Percentiles rank a stretch among this genome's conserved stretches.
These are phyloP conservation scores for Clavispora santaluciae DNA, from an alignment of 805 yeast species.

Conservation along the genomic window DNA sequence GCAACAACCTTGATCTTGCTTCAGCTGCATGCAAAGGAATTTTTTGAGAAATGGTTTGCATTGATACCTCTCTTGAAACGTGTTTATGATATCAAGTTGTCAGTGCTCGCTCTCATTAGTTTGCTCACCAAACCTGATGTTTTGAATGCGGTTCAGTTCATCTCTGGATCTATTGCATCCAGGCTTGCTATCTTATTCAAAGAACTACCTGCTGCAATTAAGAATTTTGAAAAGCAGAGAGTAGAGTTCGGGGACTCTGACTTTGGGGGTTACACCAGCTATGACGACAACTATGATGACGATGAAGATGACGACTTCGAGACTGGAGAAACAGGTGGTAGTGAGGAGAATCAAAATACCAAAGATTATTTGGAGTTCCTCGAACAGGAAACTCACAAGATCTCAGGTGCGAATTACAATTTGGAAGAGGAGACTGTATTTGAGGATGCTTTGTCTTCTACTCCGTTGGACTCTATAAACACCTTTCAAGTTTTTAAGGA, in stretches of 20 bases:
- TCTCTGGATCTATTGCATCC: slow-evolving; percentile 47
- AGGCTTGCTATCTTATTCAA: slow-evolving; percentile 49
- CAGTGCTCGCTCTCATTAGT: slow-evolving; percentile 62
- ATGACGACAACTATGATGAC: slow-evolving; percentile 2
- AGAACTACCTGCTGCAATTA: slow-evolving; percentile 68
- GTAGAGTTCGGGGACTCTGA: slow-evolving; percentile 44
- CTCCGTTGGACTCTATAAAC: slow-evolving; percentile 15
- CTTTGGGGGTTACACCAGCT: slow-evolving; percentile 11
- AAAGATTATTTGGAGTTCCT: slow-evolving; percentile 48
- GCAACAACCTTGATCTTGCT: slow-evolving; percentile 47
- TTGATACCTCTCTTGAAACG: slow-evolving; percentile 51
- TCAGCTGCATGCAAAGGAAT: slow-evolving; percentile 32
- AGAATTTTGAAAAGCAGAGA: slow-evolving; percentile 57
- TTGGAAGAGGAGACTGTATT: slow-evolving; percentile 13
- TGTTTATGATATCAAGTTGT: slow-evolving; percentile 78
- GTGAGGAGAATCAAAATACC: slow-evolving; percentile 21
- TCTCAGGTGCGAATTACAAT: slow-evolving; percentile 26
- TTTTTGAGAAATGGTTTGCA: slow-evolving; percentile 66
- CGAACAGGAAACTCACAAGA: slow-evolving; percentile 37
- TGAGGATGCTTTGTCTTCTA: slow-evolving; percentile 23
- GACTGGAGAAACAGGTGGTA: slow-evolving; percentile 19
- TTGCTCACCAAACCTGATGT: slow-evolving; percentile 24
- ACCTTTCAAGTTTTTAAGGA: slow-evolving; percentile 13
- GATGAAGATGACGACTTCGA: slow-evolving; percentile 9
- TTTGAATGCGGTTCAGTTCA: slow-evolving; percentile 4